Conservation (phyloP, 352 stramenopile species). For the Pythium phragmitis region DNA sequence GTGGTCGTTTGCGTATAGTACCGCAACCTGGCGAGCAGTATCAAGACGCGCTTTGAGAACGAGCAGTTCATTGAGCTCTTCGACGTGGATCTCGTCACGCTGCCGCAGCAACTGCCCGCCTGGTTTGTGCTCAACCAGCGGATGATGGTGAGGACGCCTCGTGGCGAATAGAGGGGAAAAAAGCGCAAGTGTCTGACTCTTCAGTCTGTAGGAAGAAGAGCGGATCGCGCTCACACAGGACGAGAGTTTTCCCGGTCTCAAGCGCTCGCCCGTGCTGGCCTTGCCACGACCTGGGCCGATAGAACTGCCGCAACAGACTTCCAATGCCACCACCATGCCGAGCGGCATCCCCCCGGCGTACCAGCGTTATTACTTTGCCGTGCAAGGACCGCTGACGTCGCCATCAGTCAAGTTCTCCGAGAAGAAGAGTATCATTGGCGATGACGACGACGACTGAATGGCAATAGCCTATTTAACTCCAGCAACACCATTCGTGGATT, state of each 20-base stretch:
- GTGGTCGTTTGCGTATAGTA: slow-evolving; percentile 39
- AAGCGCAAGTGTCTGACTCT: not conserved
- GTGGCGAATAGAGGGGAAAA: not conserved
- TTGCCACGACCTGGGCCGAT: not conserved
- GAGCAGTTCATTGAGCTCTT: slow-evolving; percentile 90
- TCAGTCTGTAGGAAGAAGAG: slow-evolving; percentile 59
- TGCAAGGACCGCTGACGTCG: slow-evolving; percentile 80
- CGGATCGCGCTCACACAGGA: slow-evolving; percentile 61
- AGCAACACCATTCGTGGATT: not conserved
- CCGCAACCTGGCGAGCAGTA: slow-evolving; percentile 79
- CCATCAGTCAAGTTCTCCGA: slow-evolving; percentile 82
- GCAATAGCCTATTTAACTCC: slow-evolving; percentile 2
- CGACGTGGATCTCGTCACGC: slow-evolving; percentile 79
- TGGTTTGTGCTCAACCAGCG: slow-evolving; percentile 84
- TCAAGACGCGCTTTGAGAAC: slow-evolving; percentile 88
- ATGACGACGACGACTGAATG: slow-evolving; percentile 81
- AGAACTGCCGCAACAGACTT: not conserved
- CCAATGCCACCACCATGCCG: not conserved
- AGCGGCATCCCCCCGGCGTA: slow-evolving; percentile 46
- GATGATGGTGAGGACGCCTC: slow-evolving; percentile 52
- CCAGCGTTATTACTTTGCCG: slow-evolving; percentile 78
- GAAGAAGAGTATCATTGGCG: slow-evolving; percentile 88
- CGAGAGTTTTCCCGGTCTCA: slow-evolving; percentile 65
- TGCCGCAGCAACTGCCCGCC: slow-evolving; percentile 70
- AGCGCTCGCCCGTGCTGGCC: slow-evolving; percentile 9